Evolutionary conservation across 768 basidiomycete genomes (phyloP), one percentile per base, ranked within the genome.

Genomic region (Suillus luteus): DNA sequence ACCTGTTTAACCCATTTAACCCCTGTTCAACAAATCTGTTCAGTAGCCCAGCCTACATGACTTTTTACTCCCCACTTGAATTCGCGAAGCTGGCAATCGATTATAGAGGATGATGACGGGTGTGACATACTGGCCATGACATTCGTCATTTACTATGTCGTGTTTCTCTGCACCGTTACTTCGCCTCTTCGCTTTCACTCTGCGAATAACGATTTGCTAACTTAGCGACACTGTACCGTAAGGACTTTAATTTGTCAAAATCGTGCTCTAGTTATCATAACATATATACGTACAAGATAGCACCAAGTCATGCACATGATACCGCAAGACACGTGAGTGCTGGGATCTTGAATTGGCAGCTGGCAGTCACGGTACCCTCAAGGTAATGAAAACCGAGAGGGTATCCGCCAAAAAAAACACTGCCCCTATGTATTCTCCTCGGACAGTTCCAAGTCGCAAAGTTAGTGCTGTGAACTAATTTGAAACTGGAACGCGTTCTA

Each of bases 311-410:
- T 27, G 27, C 27, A 2, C 27, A 27, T n/a, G n/a, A n/a, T n/a
- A n/a, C n/a, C n/a, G n/a, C 27, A 31, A 31, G 31, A 31, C 31
- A 4, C 31, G 31, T 35, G 51, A 52, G 17, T 27, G 24, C 24
- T 27, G 4, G 48, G 12, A 15, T 46, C n/a, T 48, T 48, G 6
- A 48, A 22, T 48, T 22, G 12, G 46, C 22, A 49, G 46, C 46
- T 22, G 24, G 8, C 31, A 35, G 33, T 35, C 31, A 31, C 1
- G 5, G 52, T 54, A 54, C 52, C 52, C 19, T 37, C 52, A 12
- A 54, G 10, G 52, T 54, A n/a, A 54, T 54, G 52, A 54, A 31
- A 54, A 54, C 52, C 19, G 33, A 3, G 52, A 54, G 11, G 52
- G 52, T 54, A 12, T 35, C 19, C n/a, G 31, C 52, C 31, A 19